Evolutionary conservation across 176 grass and related monocot genomes (phyloP), one percentile per base, ranked within the genome.

Genomic region (Cocos nucifera): DNA sequence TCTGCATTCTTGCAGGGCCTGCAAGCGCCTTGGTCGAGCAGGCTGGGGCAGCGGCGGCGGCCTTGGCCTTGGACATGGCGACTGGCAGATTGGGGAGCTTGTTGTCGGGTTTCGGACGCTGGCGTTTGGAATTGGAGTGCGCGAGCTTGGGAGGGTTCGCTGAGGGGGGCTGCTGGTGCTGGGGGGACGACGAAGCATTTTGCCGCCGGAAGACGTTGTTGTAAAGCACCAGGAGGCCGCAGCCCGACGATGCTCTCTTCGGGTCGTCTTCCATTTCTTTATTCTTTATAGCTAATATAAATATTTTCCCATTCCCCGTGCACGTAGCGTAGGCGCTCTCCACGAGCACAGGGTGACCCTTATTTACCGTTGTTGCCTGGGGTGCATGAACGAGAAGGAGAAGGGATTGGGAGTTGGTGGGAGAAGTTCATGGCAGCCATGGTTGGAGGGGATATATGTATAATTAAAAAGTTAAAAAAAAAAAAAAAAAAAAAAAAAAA

Each of bases 121-220:
- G 57, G 19, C 49, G 44, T 35, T 68, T 76, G 55, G 64, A 19
- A 17, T 66, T 51, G 39, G 44, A 18, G 7, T 18, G 16, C 3
- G 61, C 15, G 14, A 20, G n/a, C 15, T 48, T 49, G 53, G 53
- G 51, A 51, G 35, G 24, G 44, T 56, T 14, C 15, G 24, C 19
- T 0, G 55, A 4, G 17, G 63, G 6, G 21, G 49, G 20, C 4
- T 6, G 21, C 56, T 23, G 63, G n/a, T 39, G 35, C 35, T 22
- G 27, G 18, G 26, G 12, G 18, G n/a, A 54, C 24, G 35, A 39
- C 35, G 35, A 39, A 39, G 52, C 0, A 16, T 48, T 26, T 4
- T 55, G 39, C 4, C 74, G 55, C 44, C 74, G 74, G 57, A 77
- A 77, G 48, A 77, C 19, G 39, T 21, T 67, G 55, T 77, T 59